phyloP scores from a whole-genome alignment of 164 flowering plant species.

The Paratinospora sagittata region DNA sequence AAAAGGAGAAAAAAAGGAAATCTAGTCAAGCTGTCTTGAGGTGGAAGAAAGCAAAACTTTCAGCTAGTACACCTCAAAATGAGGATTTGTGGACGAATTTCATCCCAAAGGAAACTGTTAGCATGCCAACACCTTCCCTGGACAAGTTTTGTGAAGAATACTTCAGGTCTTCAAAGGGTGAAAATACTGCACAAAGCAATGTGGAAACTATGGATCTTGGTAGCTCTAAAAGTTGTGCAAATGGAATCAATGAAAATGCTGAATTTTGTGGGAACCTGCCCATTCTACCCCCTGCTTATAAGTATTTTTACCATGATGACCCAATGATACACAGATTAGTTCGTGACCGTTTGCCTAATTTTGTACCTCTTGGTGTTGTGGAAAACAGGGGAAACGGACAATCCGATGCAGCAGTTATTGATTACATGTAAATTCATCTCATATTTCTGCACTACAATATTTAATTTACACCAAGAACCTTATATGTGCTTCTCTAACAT shows the following conservation, averaged over 20 bases:
- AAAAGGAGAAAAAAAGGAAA: constrained; percentile 15
- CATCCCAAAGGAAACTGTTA: constrained; percentile 26
- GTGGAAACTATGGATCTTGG: constrained; percentile 3
- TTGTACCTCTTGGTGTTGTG: constrained; percentile 47
- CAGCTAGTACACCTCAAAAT: constrained; percentile 12
- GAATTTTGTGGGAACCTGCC: constrained; percentile 14
- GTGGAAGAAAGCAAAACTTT: constrained; percentile 16
- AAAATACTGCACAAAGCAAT: constrained; percentile 13
- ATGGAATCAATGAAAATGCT: constrained; percentile 8
- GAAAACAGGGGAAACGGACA: constrained; percentile 23
- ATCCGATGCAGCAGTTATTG: constrained; percentile 37
- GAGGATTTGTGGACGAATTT: constrained; percentile 66
- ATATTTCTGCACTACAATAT: neutral
- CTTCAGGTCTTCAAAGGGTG: constrained; percentile 33
- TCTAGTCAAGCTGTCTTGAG: constrained; percentile 9
- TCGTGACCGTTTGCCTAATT: constrained; percentile 54
- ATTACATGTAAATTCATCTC: constrained; percentile 54
- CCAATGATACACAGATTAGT: constrained; percentile 61
- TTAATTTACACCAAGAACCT: neutral
- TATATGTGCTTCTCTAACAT: neutral
- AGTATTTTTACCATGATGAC: constrained; percentile 67
- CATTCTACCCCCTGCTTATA: constrained; percentile 53
- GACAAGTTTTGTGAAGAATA: constrained; percentile 77
- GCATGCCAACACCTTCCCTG: constrained; percentile 62
- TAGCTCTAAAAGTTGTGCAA: constrained; percentile 4